A percentile compares a stretch with the other conserved stretches of the same genome.
Conservation (phyloP, 202 grass and related monocot species). For the Dendrocalamus latiflorus region DNA sequence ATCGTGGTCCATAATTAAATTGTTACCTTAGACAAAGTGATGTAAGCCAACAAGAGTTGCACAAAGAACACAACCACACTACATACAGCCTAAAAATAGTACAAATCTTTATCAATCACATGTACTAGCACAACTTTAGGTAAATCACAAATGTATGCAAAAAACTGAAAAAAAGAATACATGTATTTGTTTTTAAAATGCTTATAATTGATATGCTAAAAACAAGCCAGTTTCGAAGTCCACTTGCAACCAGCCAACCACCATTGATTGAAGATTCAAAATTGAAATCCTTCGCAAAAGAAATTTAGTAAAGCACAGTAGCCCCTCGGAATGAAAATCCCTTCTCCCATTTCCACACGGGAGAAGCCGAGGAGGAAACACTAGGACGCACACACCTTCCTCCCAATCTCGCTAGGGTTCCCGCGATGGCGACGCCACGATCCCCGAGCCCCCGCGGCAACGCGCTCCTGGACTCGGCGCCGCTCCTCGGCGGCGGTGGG, state of each 20-base stretch:
- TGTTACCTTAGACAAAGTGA: too few species aligned
- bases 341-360: not conserved
- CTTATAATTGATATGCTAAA: too few species aligned
- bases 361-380: not conserved
- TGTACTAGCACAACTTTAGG: too few species aligned
- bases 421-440: conserved; percentile 27
- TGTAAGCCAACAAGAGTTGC: too few species aligned
- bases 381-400: not conserved
- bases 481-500: conserved; percentile 23
- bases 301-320: not conserved
- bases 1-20: not conserved
- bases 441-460: conserved; percentile 21
- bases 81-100: too few species aligned
- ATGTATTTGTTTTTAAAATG: too few species aligned
- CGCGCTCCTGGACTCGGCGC: conserved; percentile 28
- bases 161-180: too few species aligned
- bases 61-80: too few species aligned
- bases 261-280: not conserved
- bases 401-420: conserved; percentile 32
- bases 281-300: not conserved
- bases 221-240: not conserved
- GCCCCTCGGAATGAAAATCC: not conserved
- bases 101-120: too few species aligned
- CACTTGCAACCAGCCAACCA: not conserved
- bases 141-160: too few species aligned